These are phyloP conservation scores for Isatis lusitanica DNA, from an alignment of 441 rosid genomes.

Conservation along the genomic window DNA sequence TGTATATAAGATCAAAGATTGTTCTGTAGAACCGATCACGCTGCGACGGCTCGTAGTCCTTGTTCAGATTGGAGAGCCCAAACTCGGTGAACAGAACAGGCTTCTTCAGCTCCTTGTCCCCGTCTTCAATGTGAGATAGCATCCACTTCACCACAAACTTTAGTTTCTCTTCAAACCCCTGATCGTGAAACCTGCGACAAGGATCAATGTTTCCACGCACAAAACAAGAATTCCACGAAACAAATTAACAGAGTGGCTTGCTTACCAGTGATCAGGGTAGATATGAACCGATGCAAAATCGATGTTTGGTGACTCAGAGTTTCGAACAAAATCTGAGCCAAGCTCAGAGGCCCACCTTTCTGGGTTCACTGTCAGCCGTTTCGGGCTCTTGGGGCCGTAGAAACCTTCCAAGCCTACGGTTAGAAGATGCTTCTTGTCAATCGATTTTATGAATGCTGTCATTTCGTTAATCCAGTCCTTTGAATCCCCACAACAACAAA, in stretches of 20 bases:
- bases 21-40: constrained; percentile 58
- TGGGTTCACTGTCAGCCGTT: constrained; percentile 73
- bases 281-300: constrained; percentile 95
- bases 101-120: constrained; percentile 70
- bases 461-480: constrained; percentile 92
- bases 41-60: constrained; percentile 62
- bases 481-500: constrained; percentile 25
- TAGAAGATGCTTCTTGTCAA: constrained; percentile 81
- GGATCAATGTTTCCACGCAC: background rate
- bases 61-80: constrained; percentile 72
- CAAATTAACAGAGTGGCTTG: background rate
- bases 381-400: constrained; percentile 83
- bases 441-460: constrained; percentile 77
- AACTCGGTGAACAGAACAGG: constrained; percentile 86
- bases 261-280: constrained; percentile 95
- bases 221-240: background rate
- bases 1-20: constrained; percentile 52
- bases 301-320: constrained; percentile 53
- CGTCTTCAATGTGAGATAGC: constrained; percentile 85
- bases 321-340: constrained; percentile 85
- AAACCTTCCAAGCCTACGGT: constrained; percentile 96
- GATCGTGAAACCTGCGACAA: constrained; percentile 59
- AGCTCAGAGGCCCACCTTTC: constrained; percentile 74
- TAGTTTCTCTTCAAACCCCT: constrained; percentile 62
- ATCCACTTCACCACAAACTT: constrained; percentile 73